A percentile compares a stretch with the other conserved stretches of the same genome.
Evolutionary conservation across 1,284 basidiomycete species (phyloP).

Genomic region (Microbotryum scabiosae): DNA sequence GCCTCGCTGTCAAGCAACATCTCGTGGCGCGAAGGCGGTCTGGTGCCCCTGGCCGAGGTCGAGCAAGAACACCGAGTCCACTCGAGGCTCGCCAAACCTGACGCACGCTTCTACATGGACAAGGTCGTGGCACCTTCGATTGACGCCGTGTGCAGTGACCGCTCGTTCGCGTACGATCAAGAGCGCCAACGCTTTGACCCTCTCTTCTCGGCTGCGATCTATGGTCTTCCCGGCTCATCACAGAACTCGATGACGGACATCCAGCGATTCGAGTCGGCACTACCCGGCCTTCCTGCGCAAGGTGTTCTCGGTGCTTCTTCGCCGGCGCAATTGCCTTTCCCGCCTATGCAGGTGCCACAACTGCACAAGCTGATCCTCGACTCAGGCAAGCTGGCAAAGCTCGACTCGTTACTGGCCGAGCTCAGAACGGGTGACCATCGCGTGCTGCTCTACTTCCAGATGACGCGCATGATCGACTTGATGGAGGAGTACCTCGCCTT

Average conservation of each 20-base stretch:
- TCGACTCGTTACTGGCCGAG: slow-evolving; percentile 81
- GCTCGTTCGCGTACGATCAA: slow-evolving; percentile 63
- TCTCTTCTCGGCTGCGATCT: slow-evolving; percentile 61
- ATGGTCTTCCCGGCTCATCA: slow-evolving; percentile 68
- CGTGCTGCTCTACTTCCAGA: slow-evolving; percentile 97
- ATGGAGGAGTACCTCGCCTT: slow-evolving; percentile 99
- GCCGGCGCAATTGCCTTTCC: slow-evolving; percentile 65
- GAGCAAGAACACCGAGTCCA: slow-evolving; percentile 55
- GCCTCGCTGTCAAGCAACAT: slow-evolving; percentile 35
- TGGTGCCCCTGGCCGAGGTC: slow-evolving; percentile 57
- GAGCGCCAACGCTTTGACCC: slow-evolving; percentile 48
- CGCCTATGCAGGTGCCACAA: slow-evolving; percentile 87
- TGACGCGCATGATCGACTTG: slow-evolving; percentile 99
- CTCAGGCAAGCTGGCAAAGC: slow-evolving; percentile 86
- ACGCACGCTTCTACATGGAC: slow-evolving; percentile 72
- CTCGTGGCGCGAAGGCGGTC: slow-evolving; percentile 36
- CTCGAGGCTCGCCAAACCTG: slow-evolving; percentile 71
- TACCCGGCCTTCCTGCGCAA: slow-evolving; percentile 56
- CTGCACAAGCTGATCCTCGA: slow-evolving; percentile 94
- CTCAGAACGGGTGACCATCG: slow-evolving; percentile 90
- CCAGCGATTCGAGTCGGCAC: slow-evolving; percentile 46
- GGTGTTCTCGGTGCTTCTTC: slow-evolving; percentile 67
- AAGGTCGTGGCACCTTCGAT: slow-evolving; percentile 78
- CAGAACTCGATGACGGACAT: slow-evolving; percentile 57
- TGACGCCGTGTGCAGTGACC: slow-evolving; percentile 61